These are phyloP conservation scores for Paraphaeosphaeria sporulosa DNA, from an alignment of 2,329 filamentous ascomycete species.

Conservation along the genomic window DNA sequence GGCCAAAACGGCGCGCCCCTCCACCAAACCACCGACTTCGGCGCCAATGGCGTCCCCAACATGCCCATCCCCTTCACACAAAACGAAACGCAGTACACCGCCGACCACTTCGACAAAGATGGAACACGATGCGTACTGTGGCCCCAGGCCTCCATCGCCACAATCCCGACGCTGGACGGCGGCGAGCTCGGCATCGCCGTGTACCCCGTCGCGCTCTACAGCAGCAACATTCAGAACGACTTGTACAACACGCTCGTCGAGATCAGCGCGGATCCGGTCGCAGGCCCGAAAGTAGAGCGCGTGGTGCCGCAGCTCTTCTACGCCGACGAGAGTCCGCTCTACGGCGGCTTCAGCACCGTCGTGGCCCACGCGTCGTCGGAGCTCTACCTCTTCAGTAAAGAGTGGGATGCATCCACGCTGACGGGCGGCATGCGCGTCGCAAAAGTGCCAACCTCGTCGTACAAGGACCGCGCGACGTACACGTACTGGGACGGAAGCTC, in stretches of 20 bases:
- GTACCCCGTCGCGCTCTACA: neutral
- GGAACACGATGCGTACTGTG: neutral
- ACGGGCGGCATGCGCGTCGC: neutral
- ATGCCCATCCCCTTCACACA: conserved; percentile 1
- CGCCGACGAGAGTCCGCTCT: neutral
- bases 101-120: neutral
- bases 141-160: neutral
- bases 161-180: neutral
- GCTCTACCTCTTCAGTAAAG: neutral
- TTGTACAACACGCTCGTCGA: neutral
- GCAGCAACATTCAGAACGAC: neutral
- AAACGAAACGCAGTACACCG: neutral
- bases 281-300: neutral
- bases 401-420: neutral
- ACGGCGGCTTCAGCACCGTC: neutral
- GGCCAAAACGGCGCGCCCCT: neutral
- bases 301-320: neutral
- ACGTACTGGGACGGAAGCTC: neutral
- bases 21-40: neutral
- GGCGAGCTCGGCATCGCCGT: neutral
- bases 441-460: neutral
- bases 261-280: neutral
- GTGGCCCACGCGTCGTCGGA: neutral
- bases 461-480: neutral
- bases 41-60: neutral